Evolutionary conservation across 1,139 yeast species (phyloP).

Genomic region (Geotrichum australiense): DNA sequence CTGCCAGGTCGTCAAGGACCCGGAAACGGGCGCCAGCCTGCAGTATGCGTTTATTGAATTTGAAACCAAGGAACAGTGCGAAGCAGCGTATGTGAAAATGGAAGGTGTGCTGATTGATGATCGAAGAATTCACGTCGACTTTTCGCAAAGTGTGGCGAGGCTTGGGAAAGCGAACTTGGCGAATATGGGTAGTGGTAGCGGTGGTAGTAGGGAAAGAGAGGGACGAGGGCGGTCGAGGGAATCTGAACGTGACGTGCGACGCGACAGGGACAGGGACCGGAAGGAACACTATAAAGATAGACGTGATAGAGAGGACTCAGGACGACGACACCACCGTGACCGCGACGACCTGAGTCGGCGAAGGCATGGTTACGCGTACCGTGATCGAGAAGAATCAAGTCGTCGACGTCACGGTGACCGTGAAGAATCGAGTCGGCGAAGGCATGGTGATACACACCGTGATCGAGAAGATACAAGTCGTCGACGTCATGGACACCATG

Average conservation of each 20-base stretch:
- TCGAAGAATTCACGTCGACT: slow-evolving; percentile 56
- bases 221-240: slow-evolving; percentile 1
- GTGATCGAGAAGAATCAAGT: no score
- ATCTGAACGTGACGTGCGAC: slow-evolving; percentile 11
- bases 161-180: slow-evolving; percentile 10
- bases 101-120: slow-evolving; percentile 60
- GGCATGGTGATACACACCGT: no score
- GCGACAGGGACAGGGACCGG: slow-evolving; percentile 11
- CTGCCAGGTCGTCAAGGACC: slow-evolving; percentile 46
- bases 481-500: no score
- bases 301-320: slow-evolving; percentile 5
- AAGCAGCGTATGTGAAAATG: slow-evolving; percentile 53
- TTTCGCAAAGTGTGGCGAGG: slow-evolving; percentile 48
- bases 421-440: no score
- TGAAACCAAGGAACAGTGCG: slow-evolving; percentile 44
- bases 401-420: no score
- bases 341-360: slow-evolving; percentile 2
- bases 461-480: no score
- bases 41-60: slow-evolving; percentile 61
- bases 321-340: neutral
- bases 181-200: neutral
- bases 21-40: slow-evolving; percentile 43
- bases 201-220: slow-evolving; percentile 16
- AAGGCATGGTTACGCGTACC: neutral
- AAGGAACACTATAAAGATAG: slow-evolving; percentile 4